Percentiles rank a stretch among this genome's conserved stretches.
Conservation (phyloP, 345 rosid genomes). For the Camelina neglecta region DNA sequence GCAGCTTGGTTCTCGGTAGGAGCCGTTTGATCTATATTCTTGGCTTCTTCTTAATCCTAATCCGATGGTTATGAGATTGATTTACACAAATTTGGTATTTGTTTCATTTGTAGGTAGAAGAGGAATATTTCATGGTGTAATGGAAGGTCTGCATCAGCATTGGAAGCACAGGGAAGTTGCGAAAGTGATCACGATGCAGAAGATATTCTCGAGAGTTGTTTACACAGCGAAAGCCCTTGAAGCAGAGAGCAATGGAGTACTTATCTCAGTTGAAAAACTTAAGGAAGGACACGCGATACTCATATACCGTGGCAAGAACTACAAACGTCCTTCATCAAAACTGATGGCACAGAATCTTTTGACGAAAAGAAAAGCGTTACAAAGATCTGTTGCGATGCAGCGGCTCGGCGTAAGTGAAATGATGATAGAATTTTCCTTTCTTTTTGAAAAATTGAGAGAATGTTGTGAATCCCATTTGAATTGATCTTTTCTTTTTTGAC, state of each 20-base stretch:
- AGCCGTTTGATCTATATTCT: slow-evolving; percentile 12
- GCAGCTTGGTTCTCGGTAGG: slow-evolving; percentile 74
- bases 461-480: neutral
- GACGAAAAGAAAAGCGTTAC: slow-evolving; percentile 71
- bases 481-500: slow-evolving; percentile 26
- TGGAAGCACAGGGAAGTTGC: slow-evolving; percentile 92
- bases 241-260: slow-evolving; percentile 79
- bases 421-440: neutral
- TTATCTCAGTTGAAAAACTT: slow-evolving; percentile 73
- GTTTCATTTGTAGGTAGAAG: slow-evolving; percentile 64
- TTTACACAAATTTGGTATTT: neutral
- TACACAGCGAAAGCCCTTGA: slow-evolving; percentile 69
- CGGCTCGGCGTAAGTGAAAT: slow-evolving; percentile 70
- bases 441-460: neutral
- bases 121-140: slow-evolving; percentile 81
- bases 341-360: slow-evolving; percentile 60
- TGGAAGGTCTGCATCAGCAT: slow-evolving; percentile 89
- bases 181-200: slow-evolving; percentile 82
- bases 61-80: neutral
- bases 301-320: slow-evolving; percentile 85
- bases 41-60: slow-evolving; percentile 22
- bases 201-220: slow-evolving; percentile 56
- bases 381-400: slow-evolving; percentile 76
- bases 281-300: slow-evolving; percentile 78
- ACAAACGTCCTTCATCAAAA: slow-evolving; percentile 71